These are phyloP conservation scores for Guillardia theta DNA, from an alignment of 78 protist species.

Conservation along the genomic window DNA sequence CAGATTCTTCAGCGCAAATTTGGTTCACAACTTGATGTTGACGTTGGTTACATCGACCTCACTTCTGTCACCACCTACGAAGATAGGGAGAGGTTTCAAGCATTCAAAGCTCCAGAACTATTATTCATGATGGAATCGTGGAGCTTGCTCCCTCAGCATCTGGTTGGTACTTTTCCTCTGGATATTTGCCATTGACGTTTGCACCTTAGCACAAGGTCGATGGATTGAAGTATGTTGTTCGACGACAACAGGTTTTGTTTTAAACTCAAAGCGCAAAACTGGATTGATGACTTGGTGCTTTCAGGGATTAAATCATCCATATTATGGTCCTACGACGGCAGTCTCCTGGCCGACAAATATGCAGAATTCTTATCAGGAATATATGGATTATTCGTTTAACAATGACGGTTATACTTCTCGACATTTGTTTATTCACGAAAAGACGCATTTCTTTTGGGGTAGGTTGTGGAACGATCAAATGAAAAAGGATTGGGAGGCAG, in stretches of 20 bases:
- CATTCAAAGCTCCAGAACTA: neutral
- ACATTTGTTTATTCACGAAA: constrained; percentile 31
- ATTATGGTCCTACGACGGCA: constrained; percentile 14
- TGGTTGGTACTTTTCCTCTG: no score
- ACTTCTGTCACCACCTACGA: neutral
- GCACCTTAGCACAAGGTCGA: neutral
- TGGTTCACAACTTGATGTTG: neutral
- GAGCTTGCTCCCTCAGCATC: neutral
- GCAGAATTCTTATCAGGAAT: constrained; percentile 21
- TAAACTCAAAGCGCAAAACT: neutral
- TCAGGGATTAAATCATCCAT: constrained; percentile 9
- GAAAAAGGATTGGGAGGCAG: neutral
- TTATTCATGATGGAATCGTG: constrained; percentile 1
- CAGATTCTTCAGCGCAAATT: neutral
- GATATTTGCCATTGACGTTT: no score
- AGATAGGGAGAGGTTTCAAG: neutral
- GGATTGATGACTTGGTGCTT: neutral
- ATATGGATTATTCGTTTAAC: constrained; percentile 18
- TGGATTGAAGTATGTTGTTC: neutral
- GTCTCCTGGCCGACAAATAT: neutral
- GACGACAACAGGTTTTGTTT: neutral
- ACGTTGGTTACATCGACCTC: neutral
- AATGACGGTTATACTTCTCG: constrained; percentile 14
- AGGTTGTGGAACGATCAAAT: neutral
- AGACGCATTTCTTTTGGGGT: constrained; percentile 24